These are phyloP conservation scores for Cystobasidium onofrii DNA, from an alignment of 768 basidiomycete genomes.

Conservation along the genomic window DNA sequence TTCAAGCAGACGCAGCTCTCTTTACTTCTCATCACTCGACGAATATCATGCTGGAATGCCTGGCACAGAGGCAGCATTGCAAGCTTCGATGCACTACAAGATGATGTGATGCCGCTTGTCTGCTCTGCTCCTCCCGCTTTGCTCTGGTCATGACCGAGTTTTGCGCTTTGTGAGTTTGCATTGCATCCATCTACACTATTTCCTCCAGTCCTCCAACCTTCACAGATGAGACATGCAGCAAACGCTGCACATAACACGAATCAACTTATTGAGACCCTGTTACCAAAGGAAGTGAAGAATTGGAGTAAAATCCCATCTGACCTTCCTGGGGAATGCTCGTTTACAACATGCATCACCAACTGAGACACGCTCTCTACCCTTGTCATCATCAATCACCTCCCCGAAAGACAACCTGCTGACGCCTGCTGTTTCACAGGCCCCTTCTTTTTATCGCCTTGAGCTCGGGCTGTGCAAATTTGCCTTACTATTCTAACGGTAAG, in stretches of 20 bases:
- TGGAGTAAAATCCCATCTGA: background rate
- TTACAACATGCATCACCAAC: conserved; percentile 31
- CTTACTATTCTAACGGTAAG: background rate
- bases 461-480: too few relatives aligned
- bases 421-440: background rate
- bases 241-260: conserved; percentile 15
- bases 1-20: conserved; percentile 4
- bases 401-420: background rate
- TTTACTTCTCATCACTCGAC: background rate
- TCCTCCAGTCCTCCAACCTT: background rate
- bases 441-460: too few relatives aligned
- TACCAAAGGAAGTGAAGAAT: background rate
- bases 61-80: too few relatives aligned
- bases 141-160: background rate
- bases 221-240: conserved; percentile 13
- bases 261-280: background rate
- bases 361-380: too few relatives aligned
- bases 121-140: background rate
- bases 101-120: background rate
- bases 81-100: too few relatives aligned
- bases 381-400: too few relatives aligned
- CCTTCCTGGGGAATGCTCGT: conserved; percentile 24
- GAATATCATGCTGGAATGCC: too few relatives aligned
- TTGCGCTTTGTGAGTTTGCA: background rate
- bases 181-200: background rate